Evolutionary conservation across 1,139 yeast genomes (phyloP).

Genomic region (Geotrichum bryndzae): DNA sequence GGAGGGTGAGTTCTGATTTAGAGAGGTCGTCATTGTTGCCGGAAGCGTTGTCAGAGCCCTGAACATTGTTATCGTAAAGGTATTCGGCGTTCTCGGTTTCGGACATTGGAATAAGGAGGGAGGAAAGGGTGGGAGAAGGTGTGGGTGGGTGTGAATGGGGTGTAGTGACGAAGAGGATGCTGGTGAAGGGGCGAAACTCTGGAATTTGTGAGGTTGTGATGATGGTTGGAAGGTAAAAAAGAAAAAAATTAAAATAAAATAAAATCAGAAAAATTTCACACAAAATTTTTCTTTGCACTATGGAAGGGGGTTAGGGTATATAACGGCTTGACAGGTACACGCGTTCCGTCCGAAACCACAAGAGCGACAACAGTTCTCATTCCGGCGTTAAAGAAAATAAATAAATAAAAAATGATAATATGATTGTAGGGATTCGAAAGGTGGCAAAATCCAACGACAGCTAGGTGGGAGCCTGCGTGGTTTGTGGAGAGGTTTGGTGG

Average conservation of each 20-base stretch:
- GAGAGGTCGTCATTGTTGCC: constrained; percentile 16
- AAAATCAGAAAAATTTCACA: neutral
- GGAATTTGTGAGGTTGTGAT: neutral
- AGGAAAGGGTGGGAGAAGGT: neutral
- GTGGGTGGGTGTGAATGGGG: neutral
- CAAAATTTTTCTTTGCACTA: neutral
- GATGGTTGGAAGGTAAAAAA: neutral
- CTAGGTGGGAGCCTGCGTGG: neutral
- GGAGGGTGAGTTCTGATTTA: constrained; percentile 30
- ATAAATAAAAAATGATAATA: neutral
- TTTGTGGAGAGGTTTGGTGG: neutral
- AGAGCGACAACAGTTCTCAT: neutral
- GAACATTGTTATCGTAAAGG: neutral
- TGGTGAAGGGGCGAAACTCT: neutral
- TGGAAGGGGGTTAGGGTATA: neutral
- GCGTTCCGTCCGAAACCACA: neutral
- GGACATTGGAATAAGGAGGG: neutral
- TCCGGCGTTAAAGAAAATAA: neutral
- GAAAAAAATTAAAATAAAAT: neutral
- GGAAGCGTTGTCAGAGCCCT: constrained; percentile 1
- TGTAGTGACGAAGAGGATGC: neutral
- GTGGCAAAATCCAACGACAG: neutral
- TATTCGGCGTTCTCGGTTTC: neutral
- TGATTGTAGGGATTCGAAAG: neutral
- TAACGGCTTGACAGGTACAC: neutral